Evolutionary conservation across 2,329 filamentous ascomycete genomes (phyloP).

Genomic region (Beauveria asiatica): DNA sequence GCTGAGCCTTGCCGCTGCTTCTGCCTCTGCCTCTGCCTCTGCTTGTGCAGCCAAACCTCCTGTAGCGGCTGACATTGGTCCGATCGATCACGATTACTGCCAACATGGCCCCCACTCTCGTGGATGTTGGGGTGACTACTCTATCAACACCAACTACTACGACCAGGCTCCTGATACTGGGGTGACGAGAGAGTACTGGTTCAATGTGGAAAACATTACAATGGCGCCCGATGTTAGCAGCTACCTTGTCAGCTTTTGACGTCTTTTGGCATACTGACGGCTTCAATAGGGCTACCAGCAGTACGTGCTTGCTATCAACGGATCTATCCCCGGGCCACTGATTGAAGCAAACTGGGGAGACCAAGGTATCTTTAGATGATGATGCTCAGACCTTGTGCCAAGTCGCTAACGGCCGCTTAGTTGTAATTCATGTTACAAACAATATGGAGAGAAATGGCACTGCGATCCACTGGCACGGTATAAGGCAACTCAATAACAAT

Average conservation of each 20-base stretch:
- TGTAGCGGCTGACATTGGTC: neutral
- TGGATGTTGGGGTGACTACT: slow-evolving; percentile 36
- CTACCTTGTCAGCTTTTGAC: neutral
- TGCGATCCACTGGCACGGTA: slow-evolving; percentile 54
- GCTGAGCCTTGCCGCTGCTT: neutral
- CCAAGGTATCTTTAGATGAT: slow-evolving; percentile 7
- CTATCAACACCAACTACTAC: slow-evolving; percentile 39
- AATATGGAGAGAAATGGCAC: slow-evolving; percentile 51
- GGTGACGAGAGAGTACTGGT: slow-evolving; percentile 40
- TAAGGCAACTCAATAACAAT: slow-evolving; percentile 47
- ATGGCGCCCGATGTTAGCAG: slow-evolving; percentile 30
- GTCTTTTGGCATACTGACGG: neutral
- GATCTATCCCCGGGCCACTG: slow-evolving; percentile 49
- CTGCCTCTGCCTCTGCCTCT: neutral
- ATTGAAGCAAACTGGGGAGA: slow-evolving; percentile 46
- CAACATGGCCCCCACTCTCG: neutral
- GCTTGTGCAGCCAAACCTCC: neutral
- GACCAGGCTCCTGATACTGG: slow-evolving; percentile 35
- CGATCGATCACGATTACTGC: neutral
- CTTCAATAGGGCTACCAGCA: slow-evolving; percentile 28
- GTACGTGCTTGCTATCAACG: slow-evolving; percentile 41
- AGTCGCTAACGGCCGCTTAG: neutral
- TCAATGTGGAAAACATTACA: slow-evolving; percentile 32
- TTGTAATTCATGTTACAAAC: slow-evolving; percentile 40
- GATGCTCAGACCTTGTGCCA: no score